phyloP scores from a whole-genome alignment of 108 stramenopile species.

The Aurantiochytrium sp. region DNA sequence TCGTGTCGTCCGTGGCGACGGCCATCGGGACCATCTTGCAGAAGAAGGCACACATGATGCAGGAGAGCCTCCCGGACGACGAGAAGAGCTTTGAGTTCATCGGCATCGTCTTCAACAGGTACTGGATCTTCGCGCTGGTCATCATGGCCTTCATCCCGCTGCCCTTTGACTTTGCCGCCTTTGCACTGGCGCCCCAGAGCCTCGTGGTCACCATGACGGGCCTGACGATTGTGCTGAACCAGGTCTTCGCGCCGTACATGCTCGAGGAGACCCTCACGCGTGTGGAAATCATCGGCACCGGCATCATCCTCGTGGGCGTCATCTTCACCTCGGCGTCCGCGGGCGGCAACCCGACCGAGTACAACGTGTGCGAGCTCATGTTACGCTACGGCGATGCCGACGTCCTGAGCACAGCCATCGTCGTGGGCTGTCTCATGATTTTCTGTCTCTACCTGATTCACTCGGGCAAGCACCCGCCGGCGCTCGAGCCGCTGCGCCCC shows the following conservation, averaged over 20 bases:
- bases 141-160: neutral
- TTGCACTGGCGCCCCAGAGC: neutral
- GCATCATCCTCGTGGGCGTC: neutral
- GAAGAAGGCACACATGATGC: neutral
- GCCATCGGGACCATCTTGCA: conserved; percentile 17
- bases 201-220: neutral
- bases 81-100: neutral
- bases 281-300: neutral
- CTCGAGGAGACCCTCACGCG: neutral
- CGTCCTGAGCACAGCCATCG: neutral
- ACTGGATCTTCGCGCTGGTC: neutral
- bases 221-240: neutral
- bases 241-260: neutral
- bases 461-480: neutral
- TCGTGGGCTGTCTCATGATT: neutral
- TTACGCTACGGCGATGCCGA: neutral
- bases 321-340: neutral
- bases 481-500: neutral
- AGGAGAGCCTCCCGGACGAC: neutral
- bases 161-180: conserved; percentile 4
- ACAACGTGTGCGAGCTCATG: neutral
- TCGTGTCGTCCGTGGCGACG: neutral
- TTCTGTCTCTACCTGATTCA: neutral
- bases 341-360: conserved; percentile 2
- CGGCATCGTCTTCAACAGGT: conserved; percentile 11